Base-by-base conservation (phyloP, 441 rosid species). In the Viola pubescens region DNA sequence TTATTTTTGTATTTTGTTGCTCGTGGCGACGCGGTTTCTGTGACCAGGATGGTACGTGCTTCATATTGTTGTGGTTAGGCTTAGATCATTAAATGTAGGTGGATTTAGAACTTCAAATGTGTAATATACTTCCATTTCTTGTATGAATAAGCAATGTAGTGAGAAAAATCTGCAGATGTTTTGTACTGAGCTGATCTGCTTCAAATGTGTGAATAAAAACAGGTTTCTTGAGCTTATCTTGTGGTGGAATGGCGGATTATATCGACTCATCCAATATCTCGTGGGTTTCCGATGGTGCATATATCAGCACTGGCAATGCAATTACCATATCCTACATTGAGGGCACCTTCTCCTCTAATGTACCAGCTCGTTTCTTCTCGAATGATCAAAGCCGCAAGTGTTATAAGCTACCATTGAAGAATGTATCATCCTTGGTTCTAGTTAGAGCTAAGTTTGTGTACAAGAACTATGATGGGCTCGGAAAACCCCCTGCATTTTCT, bases 161-260 rank as follows among this genome's bases (percentile, higher is more conserved):
- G 10, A 43, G 46, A 10, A 12, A 51, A 13, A 26, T 51, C 1
- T 51, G 38, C 38, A 51, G 16, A 49, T 16, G 8, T 49, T 49
- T 49, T 19, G 37, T n/a, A 14, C 26, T 49, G 26, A n/a, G 16
- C 52, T 4, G 52, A 14, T n/a, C 41, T 64, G 58, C 58, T 56
- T 45, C 34, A 6, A 56, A 12, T 49, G 42, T 37, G 53, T 48
- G 13, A 38, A 19, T 47, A 63, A 73, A 19, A 58, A 61, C 88
- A 91, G 98, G 89, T 74, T 91, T 85, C 76, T 70, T 91, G 78
- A 91, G 98, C 64, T 73, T 91, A 53, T 73, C 86, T 0, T 91
- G 98, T 70, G 96, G 98, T 7, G 94, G 84, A 51, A 62, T 78
- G 6, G 50, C 58, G 53, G 64, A 74, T 59, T 88, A 63, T 55